These are phyloP conservation scores for Metarhizium robertsii DNA, from an alignment of 2,329 filamentous ascomycete genomes.

Conservation along the genomic window DNA sequence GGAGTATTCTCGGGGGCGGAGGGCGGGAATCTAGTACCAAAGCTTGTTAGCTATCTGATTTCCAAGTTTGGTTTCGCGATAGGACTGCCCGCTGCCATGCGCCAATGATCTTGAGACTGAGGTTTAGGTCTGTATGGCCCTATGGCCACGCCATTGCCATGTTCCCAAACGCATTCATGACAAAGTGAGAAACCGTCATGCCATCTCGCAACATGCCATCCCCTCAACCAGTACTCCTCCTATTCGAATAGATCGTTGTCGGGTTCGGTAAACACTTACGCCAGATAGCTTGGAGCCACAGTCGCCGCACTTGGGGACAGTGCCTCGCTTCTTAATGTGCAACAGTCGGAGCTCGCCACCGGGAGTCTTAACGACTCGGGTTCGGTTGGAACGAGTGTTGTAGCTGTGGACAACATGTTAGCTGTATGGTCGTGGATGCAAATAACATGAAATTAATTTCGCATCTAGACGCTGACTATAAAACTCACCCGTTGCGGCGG, in stretches of 20 bases:
- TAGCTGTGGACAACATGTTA: constrained; percentile 51
- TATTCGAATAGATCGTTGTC: constrained; percentile 6
- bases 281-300: constrained; percentile 95
- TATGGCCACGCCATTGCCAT: not conserved
- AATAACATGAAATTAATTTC: not conserved
- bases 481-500: constrained; percentile 70
- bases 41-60: constrained; percentile 8
- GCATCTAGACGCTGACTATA: not conserved
- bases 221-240: not conserved
- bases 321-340: constrained; percentile 99
- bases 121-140: not conserved
- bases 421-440: constrained; percentile 10
- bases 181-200: not conserved
- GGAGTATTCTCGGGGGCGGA: constrained; percentile 96
- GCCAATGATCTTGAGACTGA: not conserved
- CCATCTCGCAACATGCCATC: not conserved
- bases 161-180: not conserved
- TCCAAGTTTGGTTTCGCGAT: not conserved
- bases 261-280: constrained; percentile 55
- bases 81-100: not conserved
- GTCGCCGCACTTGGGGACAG: constrained; percentile 98
- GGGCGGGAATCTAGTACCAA: constrained; percentile 69
- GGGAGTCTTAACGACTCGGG: constrained; percentile 90
- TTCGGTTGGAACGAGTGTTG: constrained; percentile 98
- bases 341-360: constrained; percentile 92